Base-by-base conservation (phyloP, 305 asterid species). In the Withania somnifera region DNA sequence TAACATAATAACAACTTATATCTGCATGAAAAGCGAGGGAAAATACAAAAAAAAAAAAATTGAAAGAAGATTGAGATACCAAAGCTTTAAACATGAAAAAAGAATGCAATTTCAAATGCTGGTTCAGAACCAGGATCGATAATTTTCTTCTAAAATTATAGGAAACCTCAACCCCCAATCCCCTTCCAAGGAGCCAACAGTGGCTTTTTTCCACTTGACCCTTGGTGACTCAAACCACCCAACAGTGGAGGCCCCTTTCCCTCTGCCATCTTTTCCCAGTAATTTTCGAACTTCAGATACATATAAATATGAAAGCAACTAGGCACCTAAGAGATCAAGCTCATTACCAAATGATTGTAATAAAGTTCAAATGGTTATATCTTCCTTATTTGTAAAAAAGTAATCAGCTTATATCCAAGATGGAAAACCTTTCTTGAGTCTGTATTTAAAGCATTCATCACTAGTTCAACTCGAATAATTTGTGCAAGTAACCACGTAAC, bases 401-500 rank as follows among this genome's bases (percentile, higher is more conserved):
- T 22, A 42, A 50, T 64, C 51, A 34, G 81, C 22, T 30, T 61
- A 80, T 45, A 61, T 22, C 60, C 32, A 60, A 80, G 84, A 87
- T 73, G 67, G 34, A 58, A 84, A 80, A 94, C 98, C 98, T 93
- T 96, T 90, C 99, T 90, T 79, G 97, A 73, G 88, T 96, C 97
- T 45, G 91, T 71, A 87, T 91, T 96, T 66, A 96, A 87, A 85
- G 98, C 98, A 89, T 84, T 93, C 92, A 94, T 92, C 82, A 96
- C 97, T 84, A 94, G 92, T 87, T 96, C 99, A 84, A 93, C 97
- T 83, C 98, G 96, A 82, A 94, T 96, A 87, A 96, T 91, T 86
- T 96, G 99, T 82, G 98, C 94, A 83, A 96, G 93, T 89, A 96
- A 87, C 99, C 97, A 96, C 13, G 99, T 96, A 77, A 96, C 98